phyloP scores from a whole-genome alignment of 768 basidiomycete genomes.

The Leccinum barrowsii region DNA sequence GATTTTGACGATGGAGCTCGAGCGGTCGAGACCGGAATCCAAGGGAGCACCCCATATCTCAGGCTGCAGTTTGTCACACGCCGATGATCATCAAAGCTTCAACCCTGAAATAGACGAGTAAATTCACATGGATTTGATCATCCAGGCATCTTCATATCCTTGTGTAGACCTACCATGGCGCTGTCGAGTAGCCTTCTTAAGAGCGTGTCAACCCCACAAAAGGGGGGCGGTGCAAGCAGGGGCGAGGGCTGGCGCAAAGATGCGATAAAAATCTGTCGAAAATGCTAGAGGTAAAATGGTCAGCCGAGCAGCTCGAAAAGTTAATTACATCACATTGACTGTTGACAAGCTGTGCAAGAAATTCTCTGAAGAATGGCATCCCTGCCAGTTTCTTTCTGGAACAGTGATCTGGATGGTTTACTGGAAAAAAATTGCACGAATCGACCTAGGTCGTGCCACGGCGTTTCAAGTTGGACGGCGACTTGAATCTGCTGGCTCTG shows the following conservation, averaged over 20 bases:
- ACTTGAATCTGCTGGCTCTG: slow-evolving; percentile 7
- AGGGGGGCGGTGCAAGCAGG: background rate
- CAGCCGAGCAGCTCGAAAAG: background rate
- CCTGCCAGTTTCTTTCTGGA: background rate
- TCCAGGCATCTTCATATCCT: background rate
- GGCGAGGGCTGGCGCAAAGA: background rate
- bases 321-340: background rate
- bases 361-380: background rate
- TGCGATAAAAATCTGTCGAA: background rate
- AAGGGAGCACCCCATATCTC: background rate
- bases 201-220: background rate
- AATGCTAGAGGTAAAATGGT: background rate
- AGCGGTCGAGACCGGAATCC: slow-evolving; percentile 6
- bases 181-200: background rate
- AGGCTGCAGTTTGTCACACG: background rate
- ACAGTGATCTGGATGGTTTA: background rate
- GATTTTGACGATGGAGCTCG: background rate
- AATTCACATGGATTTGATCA: background rate
- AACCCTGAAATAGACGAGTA: slow-evolving; percentile 7
- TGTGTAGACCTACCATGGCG: background rate
- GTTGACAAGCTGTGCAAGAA: background rate
- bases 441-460: slow-evolving; percentile 1
- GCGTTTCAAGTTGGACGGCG: slow-evolving; percentile 1
- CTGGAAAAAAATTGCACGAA: slow-evolving; percentile 3
- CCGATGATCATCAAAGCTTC: slow-evolving; percentile 2